Evolutionary conservation across 805 yeast species (phyloP), one percentile per base, ranked within the genome.

Genomic region (Danielia oregonensis): DNA sequence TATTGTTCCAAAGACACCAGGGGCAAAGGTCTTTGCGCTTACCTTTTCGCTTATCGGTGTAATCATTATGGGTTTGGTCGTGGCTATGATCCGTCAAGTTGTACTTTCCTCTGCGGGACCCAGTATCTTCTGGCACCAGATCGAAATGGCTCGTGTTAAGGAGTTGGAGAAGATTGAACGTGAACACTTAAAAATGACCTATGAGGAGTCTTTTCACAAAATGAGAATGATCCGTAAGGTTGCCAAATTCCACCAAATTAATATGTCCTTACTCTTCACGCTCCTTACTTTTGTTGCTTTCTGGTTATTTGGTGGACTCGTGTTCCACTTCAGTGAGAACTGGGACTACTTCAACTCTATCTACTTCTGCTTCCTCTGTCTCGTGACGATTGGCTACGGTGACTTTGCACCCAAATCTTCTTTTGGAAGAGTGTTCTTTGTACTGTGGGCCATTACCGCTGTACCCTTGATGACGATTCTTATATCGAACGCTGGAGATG

Each of bases 381-480:
- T 88, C 33, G 59, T 86, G 5, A 85, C 96, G 0, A 82, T 88
- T 36, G 96, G 96, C 1, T 86, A 84, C 57, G 96, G 96, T 19
- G 88, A 81, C 51, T 78, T 65, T 46, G 66, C 77, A 1, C 95
- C 95, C 1, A 37, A 32, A 2, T 58, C 79, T 0, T 59, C 79
- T 1, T 80, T 83, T 5, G 94, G 95, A 1, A 61, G 82, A 26
- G 73, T 82, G 1, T 76, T 86, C 45, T 87, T 87, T 48, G 77
- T 85, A 6, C 59, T 78, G 7, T 88, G 96, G 96, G 82, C 88
- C 0, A 54, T 88, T 14, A 64, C 78, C 5, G 95, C 96, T 0
- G 81, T 88, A 15, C 96, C 96, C 1, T 65, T 86, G 33, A 86
- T 87, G 94, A 84, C 95, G 2, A 79, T 82, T 12, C 66, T 86